phyloP scores from a whole-genome alignment of 2,329 filamentous ascomycete species.

The Akanthomyces uredinophilus region DNA sequence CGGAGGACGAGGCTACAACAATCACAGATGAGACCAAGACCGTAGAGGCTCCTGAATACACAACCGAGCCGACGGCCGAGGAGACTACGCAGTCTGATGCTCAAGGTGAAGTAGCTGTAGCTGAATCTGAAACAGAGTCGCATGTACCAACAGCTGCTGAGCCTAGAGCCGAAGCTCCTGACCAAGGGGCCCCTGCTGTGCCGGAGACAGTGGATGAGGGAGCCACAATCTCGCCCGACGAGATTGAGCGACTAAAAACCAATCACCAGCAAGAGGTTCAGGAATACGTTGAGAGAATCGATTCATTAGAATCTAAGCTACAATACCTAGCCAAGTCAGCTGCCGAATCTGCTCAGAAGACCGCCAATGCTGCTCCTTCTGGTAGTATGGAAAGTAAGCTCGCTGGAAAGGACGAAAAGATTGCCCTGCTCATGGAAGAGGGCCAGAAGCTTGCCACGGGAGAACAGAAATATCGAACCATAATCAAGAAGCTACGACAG shows the following conservation, averaged over 20 bases:
- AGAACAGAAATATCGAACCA: slow-evolving; percentile 77
- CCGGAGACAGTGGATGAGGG: background rate
- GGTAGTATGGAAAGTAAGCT: slow-evolving; percentile 72
- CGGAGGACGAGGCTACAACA: slow-evolving; percentile 5
- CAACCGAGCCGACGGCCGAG: background rate
- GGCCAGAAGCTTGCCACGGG: slow-evolving; percentile 81
- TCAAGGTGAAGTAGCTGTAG: background rate
- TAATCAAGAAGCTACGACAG: slow-evolving; percentile 73
- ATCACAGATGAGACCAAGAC: background rate
- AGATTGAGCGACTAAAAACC: slow-evolving; percentile 22
- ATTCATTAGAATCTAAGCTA: slow-evolving; percentile 85
- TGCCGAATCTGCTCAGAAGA: slow-evolving; percentile 67
- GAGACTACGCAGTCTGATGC: background rate
- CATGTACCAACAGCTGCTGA: background rate
- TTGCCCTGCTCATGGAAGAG: slow-evolving; percentile 85
- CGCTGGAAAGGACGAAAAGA: slow-evolving; percentile 85
- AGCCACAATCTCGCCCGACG: background rate
- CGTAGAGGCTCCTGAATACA: background rate
- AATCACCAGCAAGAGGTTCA: slow-evolving; percentile 75
- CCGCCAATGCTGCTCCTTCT: slow-evolving; percentile 54
- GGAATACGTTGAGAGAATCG: slow-evolving; percentile 80
- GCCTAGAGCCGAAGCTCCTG: background rate
- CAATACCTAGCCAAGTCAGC: slow-evolving; percentile 81
- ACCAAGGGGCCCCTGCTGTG: background rate
- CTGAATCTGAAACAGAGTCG: background rate